Evolutionary conservation across 441 rosid species (phyloP).

Genomic region (Hypseocharis bilobata): DNA sequence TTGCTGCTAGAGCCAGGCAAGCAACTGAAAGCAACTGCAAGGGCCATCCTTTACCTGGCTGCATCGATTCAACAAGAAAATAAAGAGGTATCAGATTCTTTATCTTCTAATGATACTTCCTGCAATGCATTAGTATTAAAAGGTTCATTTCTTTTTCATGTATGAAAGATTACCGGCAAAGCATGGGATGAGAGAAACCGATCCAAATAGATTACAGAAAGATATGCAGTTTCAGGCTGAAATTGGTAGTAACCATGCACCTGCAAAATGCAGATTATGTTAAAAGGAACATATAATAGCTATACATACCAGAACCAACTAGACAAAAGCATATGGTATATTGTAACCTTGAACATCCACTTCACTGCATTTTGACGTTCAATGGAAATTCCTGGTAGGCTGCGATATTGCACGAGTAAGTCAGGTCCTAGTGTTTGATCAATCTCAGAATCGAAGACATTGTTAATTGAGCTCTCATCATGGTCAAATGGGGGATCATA

Average conservation of each 20-base stretch:
- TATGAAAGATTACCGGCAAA: constrained; percentile 17
- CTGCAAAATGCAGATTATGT: constrained; percentile 13
- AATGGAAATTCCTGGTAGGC: constrained; percentile 11
- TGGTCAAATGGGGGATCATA: constrained; percentile 1
- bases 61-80: not conserved
- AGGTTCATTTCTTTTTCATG: not conserved
- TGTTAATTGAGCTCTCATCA: constrained; percentile 19
- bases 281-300: not conserved
- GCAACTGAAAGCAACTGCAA: constrained; percentile 33
- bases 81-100: not conserved
- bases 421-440: constrained; percentile 24
- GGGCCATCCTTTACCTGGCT: constrained; percentile 32
- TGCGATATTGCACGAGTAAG: constrained; percentile 8
- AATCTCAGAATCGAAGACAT: constrained; percentile 25
- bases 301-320: not conserved
- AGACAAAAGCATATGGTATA: not conserved
- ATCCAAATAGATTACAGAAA: constrained; percentile 33
- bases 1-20: constrained; percentile 34
- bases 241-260: constrained; percentile 27
- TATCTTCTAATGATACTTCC: not conserved
- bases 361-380: constrained; percentile 27
- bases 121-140: not conserved
- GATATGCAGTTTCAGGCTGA: constrained; percentile 32
- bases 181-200: constrained; percentile 26
- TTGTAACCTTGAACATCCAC: constrained; percentile 32